phyloP scores from a whole-genome alignment of 192 early-diverging fungal species.

The Coemansia sp. region DNA sequence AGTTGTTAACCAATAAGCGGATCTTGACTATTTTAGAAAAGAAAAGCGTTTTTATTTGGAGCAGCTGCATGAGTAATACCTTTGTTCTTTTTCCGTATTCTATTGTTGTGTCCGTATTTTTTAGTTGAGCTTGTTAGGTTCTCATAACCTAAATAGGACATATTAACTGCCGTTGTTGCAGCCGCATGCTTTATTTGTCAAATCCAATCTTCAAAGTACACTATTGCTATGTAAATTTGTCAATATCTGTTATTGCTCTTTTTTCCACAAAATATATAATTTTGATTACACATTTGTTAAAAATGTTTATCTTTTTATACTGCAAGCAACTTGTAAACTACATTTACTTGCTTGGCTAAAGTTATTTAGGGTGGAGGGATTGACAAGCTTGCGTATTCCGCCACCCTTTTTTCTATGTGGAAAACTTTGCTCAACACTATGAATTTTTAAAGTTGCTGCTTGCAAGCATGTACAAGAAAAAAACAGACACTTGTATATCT shows the following conservation, averaged over 20 bases:
- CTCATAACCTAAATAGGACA: slow-evolving; percentile 32
- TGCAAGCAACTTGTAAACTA: background rate
- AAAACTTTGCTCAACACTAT: background rate
- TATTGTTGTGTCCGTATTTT: background rate
- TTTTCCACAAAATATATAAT: background rate
- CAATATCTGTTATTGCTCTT: background rate
- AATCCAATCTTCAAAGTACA: background rate
- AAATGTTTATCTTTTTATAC: background rate
- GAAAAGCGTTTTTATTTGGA: background rate
- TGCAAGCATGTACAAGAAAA: background rate
- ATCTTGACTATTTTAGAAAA: background rate
- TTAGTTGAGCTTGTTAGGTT: slow-evolving; percentile 5
- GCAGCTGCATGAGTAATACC: background rate
- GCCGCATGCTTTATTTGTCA: background rate
- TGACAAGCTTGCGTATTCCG: background rate
- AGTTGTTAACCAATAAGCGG: background rate
- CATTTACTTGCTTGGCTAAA: background rate
- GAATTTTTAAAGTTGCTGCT: background rate
- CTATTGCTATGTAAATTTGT: background rate
- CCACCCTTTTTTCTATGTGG: background rate
- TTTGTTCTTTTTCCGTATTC: background rate
- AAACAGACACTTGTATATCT: background rate
- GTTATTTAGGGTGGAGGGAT: background rate
- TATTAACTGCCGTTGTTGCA: slow-evolving; percentile 26
- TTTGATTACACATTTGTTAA: background rate